Conservation (phyloP, 176 grass and related monocot genomes). For the Thinopyrum elongatum region DNA sequence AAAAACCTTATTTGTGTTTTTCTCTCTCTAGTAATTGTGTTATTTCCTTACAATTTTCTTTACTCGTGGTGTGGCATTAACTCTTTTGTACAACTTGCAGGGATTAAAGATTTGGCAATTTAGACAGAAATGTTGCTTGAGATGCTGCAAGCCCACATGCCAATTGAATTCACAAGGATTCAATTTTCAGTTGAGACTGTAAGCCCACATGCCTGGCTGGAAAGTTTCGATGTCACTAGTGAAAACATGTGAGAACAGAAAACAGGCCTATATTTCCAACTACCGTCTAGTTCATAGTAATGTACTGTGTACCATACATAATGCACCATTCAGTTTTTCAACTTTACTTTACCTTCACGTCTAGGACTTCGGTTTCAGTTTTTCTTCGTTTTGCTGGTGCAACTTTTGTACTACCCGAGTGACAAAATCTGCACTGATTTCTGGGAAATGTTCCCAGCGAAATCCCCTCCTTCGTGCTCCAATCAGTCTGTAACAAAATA, state of each 20-base stretch:
- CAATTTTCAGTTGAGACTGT: constrained; percentile 7
- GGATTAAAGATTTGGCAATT: constrained; percentile 30
- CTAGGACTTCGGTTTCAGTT: too few species aligned
- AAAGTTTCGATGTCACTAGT: background rate
- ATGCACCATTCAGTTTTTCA: too few species aligned
- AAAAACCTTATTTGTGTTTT: background rate
- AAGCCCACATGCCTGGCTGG: background rate
- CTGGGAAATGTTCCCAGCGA: too few species aligned
- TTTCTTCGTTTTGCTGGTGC: too few species aligned
- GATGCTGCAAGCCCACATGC: background rate
- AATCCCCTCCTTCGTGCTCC: too few species aligned
- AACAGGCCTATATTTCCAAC: background rate
- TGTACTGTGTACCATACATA: background rate
- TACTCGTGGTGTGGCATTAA: constrained; percentile 13
- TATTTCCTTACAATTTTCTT: background rate
- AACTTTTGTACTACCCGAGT: too few species aligned
- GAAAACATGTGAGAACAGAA: background rate
- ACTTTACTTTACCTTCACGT: too few species aligned
- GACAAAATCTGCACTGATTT: too few species aligned
- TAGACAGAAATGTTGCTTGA: background rate
- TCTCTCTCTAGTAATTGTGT: too few species aligned
- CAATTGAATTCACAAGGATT: background rate
- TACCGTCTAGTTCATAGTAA: background rate
- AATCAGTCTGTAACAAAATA: too few species aligned
- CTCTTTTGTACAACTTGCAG: constrained; percentile 13